Percentiles rank a stretch among this genome's conserved stretches.
These are phyloP conservation scores for Chalciporus pseudorubinellus DNA, from an alignment of 768 basidiomycete genomes.

Conservation along the genomic window DNA sequence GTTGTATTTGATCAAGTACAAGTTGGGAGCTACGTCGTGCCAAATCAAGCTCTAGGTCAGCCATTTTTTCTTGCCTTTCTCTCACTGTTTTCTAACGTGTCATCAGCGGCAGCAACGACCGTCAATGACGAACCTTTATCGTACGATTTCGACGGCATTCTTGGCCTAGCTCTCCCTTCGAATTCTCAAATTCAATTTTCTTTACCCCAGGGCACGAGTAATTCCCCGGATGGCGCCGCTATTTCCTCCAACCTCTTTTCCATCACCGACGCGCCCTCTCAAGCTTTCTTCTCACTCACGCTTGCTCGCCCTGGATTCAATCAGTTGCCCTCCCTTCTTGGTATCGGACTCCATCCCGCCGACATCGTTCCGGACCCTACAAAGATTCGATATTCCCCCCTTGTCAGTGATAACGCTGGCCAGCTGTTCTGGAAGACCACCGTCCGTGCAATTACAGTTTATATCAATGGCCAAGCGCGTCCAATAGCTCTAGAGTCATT, in stretches of 20 bases:
- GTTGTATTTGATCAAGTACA: conserved; percentile 67
- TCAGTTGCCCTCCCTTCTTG: conserved; percentile 55
- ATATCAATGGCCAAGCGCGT: conserved; percentile 43
- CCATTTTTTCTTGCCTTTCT: neutral
- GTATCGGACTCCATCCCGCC: conserved; percentile 67
- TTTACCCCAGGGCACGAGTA: conserved; percentile 48
- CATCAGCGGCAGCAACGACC: conserved; percentile 54
- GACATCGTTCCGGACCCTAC: conserved; percentile 51
- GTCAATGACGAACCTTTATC: conserved; percentile 59
- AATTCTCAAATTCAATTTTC: conserved; percentile 61
- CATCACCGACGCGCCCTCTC: conserved; percentile 53
- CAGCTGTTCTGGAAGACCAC: conserved; percentile 61
- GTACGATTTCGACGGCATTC: conserved; percentile 57
- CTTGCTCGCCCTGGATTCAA: conserved; percentile 66
- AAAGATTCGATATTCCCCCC: conserved; percentile 46
- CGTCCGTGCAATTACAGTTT: conserved; percentile 60
- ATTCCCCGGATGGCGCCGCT: conserved; percentile 62
- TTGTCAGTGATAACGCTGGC: conserved; percentile 42
- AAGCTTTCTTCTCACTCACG: conserved; percentile 64
- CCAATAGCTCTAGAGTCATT: conserved; percentile 43
- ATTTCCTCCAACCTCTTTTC: conserved; percentile 71
- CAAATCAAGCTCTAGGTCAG: conserved; percentile 69
- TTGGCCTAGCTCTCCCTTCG: conserved; percentile 72
- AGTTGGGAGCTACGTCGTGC: conserved; percentile 62
- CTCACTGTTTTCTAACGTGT: neutral